These are phyloP conservation scores for Paramecium biaurelia DNA, from an alignment of 73 alveolate genomes.

Conservation along the genomic window DNA sequence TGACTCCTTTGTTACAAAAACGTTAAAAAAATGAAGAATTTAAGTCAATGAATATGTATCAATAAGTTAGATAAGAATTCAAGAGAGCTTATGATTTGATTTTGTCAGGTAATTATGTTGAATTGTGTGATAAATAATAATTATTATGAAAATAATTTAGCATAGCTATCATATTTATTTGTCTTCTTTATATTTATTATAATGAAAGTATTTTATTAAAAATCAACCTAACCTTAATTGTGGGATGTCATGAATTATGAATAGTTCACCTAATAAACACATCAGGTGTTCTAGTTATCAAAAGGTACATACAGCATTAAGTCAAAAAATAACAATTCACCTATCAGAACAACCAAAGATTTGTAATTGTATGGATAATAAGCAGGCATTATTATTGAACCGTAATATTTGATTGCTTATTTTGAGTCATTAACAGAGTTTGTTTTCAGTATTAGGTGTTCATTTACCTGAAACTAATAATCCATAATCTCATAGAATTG, in stretches of 20 bases:
- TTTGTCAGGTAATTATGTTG: not conserved
- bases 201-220: constrained; percentile 1
- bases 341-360: not conserved
- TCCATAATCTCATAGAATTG: constrained; percentile 23
- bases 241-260: not conserved
- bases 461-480: not conserved
- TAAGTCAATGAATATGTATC: not conserved
- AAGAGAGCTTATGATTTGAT: constrained; percentile 24
- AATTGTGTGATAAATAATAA: constrained; percentile 10
- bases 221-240: not conserved
- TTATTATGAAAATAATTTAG: not conserved
- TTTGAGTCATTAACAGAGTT: not conserved
- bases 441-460: not conserved
- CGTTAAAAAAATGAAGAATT: not conserved
- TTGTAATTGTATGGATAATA: not conserved
- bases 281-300: not conserved
- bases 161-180: not conserved
- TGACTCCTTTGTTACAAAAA: not conserved
- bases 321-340: not conserved
- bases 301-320: not conserved
- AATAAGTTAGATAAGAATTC: not conserved
- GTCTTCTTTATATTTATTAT: not conserved
- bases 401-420: not conserved
- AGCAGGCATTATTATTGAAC: constrained; percentile 9
- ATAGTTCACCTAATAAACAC: not conserved